Percentiles rank a stretch among this genome's conserved stretches.
These are phyloP conservation scores for Blastobotrys parvus DNA, from an alignment of 805 yeast genomes.

Conservation along the genomic window DNA sequence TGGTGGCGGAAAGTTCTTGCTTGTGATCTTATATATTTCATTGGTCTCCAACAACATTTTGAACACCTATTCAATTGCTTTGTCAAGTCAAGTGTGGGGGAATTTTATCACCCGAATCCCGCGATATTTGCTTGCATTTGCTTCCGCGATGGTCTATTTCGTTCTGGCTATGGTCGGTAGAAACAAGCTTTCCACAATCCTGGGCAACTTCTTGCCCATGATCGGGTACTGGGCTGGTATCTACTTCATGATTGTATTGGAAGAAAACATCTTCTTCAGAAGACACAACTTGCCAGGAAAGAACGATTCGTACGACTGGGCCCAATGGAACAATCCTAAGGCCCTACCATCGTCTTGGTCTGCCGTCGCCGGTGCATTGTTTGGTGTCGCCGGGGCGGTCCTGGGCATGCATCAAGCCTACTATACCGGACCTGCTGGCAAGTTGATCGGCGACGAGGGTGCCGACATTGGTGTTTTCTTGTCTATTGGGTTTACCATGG, in stretches of 20 bases:
- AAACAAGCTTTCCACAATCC: slow-evolving; percentile 58
- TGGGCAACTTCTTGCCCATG: slow-evolving; percentile 83
- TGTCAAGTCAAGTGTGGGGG: slow-evolving; percentile 57
- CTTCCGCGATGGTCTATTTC: slow-evolving; percentile 54
- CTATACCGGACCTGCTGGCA: slow-evolving; percentile 71
- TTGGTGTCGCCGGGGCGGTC: slow-evolving; percentile 76
- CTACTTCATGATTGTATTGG: slow-evolving; percentile 60
- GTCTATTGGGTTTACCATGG: slow-evolving; percentile 59
- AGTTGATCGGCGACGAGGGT: slow-evolving; percentile 51
- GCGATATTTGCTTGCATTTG: slow-evolving; percentile 66
- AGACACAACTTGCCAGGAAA: slow-evolving; percentile 33
- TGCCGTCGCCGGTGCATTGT: slow-evolving; percentile 52
- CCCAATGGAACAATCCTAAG: slow-evolving; percentile 56
- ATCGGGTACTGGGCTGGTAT: slow-evolving; percentile 86
- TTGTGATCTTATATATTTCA: slow-evolving; percentile 61
- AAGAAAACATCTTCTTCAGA: slow-evolving; percentile 69
- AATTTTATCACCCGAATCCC: slow-evolving; percentile 51
- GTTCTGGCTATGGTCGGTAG: slow-evolving; percentile 71
- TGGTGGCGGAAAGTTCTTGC: slow-evolving; percentile 69
- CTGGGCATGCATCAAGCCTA: slow-evolving; percentile 85
- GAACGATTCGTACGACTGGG: slow-evolving; percentile 57
- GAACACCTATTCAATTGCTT: slow-evolving; percentile 75
- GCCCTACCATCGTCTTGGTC: slow-evolving; percentile 66
- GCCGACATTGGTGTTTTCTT: slow-evolving; percentile 83
- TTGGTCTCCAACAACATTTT: slow-evolving; percentile 74